Evolutionary conservation across 1,284 basidiomycete genomes (phyloP).

Genomic region (Irpex lacteus): DNA sequence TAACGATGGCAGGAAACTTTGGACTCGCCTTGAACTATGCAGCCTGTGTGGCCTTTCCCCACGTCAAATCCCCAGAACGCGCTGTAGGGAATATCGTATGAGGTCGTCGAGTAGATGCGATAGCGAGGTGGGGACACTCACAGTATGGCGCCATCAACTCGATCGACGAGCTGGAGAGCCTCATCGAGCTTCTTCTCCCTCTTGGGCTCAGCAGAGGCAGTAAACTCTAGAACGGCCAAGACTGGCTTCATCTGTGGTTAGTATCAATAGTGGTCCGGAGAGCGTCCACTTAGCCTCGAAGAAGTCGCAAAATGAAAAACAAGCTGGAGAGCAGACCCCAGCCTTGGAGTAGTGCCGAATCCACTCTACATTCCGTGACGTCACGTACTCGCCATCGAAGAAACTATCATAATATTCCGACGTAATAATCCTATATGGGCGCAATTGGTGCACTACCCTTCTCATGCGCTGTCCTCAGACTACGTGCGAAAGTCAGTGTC

Average conservation of each 20-base stretch:
- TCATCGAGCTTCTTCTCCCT: constrained; percentile 3
- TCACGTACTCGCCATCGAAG: background rate
- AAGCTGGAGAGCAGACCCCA: background rate
- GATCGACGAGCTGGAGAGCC: background rate
- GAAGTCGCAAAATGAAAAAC: too few relatives aligned
- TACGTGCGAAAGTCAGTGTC: constrained; percentile 25
- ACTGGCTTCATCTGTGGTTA: background rate
- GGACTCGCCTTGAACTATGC: background rate
- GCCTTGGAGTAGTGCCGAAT: background rate
- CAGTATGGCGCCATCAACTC: background rate
- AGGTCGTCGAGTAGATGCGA: background rate
- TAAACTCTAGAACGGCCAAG: background rate
- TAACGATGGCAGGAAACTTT: too few relatives aligned
- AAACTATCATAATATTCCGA: background rate
- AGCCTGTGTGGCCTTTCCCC: background rate
- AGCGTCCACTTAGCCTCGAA: too few relatives aligned
- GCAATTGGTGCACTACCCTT: constrained; percentile 73
- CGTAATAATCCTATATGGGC: constrained; percentile 33
- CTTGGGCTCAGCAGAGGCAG: background rate
- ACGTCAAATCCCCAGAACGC: background rate
- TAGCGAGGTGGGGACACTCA: background rate
- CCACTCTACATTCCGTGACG: background rate
- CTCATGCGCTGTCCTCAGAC: constrained; percentile 73
- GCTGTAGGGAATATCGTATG: background rate
- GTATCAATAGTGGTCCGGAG: background rate